A percentile compares a stretch with the other conserved stretches of the same genome.
Conservation (phyloP, 2,329 filamentous ascomycete genomes). For the Metarhizium sp. region DNA sequence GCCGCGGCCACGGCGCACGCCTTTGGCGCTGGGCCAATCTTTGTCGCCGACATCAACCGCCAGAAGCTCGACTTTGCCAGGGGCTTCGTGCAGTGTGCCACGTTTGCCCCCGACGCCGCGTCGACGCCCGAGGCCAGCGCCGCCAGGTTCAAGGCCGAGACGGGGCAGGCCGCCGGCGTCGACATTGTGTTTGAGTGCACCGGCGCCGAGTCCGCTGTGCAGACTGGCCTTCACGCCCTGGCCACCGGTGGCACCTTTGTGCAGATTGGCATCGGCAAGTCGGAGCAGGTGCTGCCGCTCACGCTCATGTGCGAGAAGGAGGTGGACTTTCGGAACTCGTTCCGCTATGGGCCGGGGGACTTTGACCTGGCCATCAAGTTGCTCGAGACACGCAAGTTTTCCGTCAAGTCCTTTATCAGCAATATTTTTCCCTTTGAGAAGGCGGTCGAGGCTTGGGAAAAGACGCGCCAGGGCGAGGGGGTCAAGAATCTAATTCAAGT, state of each 20-base stretch:
- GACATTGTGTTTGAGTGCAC: slow-evolving; percentile 12
- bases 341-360: slow-evolving; percentile 33
- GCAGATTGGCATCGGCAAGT: slow-evolving; percentile 32
- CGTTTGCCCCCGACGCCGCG: neutral
- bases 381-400: neutral
- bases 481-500: slow-evolving; percentile 13
- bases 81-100: neutral
- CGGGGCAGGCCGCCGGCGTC: neutral
- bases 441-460: slow-evolving; percentile 11
- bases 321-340: slow-evolving; percentile 35
- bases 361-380: slow-evolving; percentile 13
- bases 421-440: slow-evolving; percentile 8
- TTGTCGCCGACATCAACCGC: slow-evolving; percentile 16
- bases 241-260: slow-evolving; percentile 42
- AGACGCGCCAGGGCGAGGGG: slow-evolving; percentile 9
- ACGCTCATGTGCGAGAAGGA: slow-evolving; percentile 26
- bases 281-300: slow-evolving; percentile 45
- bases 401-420: slow-evolving; percentile 4
- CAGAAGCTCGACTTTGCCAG: slow-evolving; percentile 13
- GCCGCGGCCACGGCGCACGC: slow-evolving; percentile 4
- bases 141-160: neutral
- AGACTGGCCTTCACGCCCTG: slow-evolving; percentile 17
- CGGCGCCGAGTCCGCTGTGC: slow-evolving; percentile 10
- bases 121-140: slow-evolving; percentile 10
- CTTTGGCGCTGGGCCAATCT: slow-evolving; percentile 14